These are phyloP conservation scores for Cyclotella atomus DNA, from an alignment of 108 stramenopile genomes.

Conservation along the genomic window DNA sequence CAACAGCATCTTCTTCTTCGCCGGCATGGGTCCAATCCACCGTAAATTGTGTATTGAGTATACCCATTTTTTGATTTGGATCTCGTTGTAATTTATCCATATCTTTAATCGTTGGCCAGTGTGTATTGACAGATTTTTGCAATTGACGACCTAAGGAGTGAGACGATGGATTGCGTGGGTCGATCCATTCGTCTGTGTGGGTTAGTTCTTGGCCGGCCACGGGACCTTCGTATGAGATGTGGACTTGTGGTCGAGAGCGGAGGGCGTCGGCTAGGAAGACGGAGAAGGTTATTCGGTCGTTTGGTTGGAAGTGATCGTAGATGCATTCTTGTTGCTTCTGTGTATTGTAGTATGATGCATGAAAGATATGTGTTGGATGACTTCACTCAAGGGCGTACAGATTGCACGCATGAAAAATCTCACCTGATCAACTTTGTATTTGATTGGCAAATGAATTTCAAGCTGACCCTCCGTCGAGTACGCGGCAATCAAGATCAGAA, in stretches of 20 bases:
- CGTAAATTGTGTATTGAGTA: slow-evolving; percentile 6
- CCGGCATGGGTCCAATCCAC: slow-evolving; percentile 50
- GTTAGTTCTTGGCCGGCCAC: slow-evolving; percentile 12
- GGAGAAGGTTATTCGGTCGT: slow-evolving; percentile 33
- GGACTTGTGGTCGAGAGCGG: slow-evolving; percentile 3
- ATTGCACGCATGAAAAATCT: background rate
- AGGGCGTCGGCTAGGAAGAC: slow-evolving; percentile 42
- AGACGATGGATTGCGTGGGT: background rate
- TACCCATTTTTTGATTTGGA: slow-evolving; percentile 9
- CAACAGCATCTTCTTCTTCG: slow-evolving; percentile 28
- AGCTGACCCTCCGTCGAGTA: background rate
- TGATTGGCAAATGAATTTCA: slow-evolving; percentile 6
- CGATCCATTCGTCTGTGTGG: background rate
- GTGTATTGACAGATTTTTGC: background rate
- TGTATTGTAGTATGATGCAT: background rate
- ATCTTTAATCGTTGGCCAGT: slow-evolving; percentile 11
- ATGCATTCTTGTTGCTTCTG: slow-evolving; percentile 48
- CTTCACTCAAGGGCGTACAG: background rate
- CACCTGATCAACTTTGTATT: slow-evolving; percentile 29
- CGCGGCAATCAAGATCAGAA: background rate
- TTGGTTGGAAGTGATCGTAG: slow-evolving; percentile 23
- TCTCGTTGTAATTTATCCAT: background rate
- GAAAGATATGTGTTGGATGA: no score
- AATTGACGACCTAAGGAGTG: slow-evolving; percentile 17
- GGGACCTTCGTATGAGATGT: slow-evolving; percentile 38